Evolutionary conservation across 495 filamentous ascomycete genomes (phyloP).

Genomic region (Aspergillus campestris): DNA sequence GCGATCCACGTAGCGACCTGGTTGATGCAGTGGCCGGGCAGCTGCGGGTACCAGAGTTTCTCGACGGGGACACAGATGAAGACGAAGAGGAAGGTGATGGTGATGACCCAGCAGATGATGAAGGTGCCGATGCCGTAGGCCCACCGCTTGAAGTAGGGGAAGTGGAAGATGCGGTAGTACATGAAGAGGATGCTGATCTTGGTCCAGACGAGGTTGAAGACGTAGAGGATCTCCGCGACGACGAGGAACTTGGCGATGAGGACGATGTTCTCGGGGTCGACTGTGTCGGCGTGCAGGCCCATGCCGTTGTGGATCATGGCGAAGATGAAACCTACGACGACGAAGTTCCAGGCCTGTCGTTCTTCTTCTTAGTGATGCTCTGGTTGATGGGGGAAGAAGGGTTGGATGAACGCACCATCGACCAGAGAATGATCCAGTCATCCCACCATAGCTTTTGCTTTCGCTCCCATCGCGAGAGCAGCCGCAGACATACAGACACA

Average conservation of each 20-base stretch:
- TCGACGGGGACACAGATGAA: slow-evolving; percentile 39
- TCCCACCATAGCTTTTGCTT: slow-evolving; percentile 32
- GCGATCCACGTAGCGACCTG: slow-evolving; percentile 36
- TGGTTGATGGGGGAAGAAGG: too few relatives aligned
- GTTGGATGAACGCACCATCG: slow-evolving; percentile 21
- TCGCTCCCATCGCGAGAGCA: slow-evolving; percentile 21
- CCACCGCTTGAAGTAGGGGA: slow-evolving; percentile 24
- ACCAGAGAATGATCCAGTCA: slow-evolving; percentile 30
- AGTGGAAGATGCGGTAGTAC: slow-evolving; percentile 37
- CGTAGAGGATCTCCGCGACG: slow-evolving; percentile 31
- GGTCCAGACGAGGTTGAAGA: slow-evolving; percentile 34
- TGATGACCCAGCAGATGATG: slow-evolving; percentile 28
- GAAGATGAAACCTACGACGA: slow-evolving; percentile 26
- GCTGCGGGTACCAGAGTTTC: slow-evolving; percentile 28
- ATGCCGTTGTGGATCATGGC: slow-evolving; percentile 23
- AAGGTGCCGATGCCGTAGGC: slow-evolving; percentile 32
- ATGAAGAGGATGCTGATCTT: slow-evolving; percentile 35
- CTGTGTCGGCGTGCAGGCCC: slow-evolving; percentile 22
- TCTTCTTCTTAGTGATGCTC: too few relatives aligned
- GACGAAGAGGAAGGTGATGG: slow-evolving; percentile 33
- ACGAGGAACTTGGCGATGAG: slow-evolving; percentile 27
- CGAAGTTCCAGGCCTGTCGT: slow-evolving; percentile 21
- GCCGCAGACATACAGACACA: slow-evolving; percentile 21
- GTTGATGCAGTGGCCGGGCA: slow-evolving; percentile 34
- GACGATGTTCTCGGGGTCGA: slow-evolving; percentile 14